Evolutionary conservation across 331 rosid genomes (phyloP).

Genomic region (Malus hybrid): DNA sequence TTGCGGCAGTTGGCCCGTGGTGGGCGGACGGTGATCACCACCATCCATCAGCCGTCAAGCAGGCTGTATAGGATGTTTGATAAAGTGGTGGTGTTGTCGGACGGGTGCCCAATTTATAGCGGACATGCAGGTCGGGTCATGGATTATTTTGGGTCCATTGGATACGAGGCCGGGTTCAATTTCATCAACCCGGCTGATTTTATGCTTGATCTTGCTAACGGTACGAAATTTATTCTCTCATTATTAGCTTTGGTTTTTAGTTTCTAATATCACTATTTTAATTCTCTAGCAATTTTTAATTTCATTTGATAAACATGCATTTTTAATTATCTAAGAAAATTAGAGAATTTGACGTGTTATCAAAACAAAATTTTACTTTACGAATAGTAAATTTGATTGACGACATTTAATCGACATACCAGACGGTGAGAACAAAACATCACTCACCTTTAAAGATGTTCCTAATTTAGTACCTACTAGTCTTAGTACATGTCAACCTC

Average conservation of each 20-base stretch:
- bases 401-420: too few species aligned
- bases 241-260: not conserved
- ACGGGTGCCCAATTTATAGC: slow-evolving; percentile 71
- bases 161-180: slow-evolving; percentile 50
- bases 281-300: not conserved
- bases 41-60: slow-evolving; percentile 91
- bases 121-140: slow-evolving; percentile 57
- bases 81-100: slow-evolving; percentile 65
- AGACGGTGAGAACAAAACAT: not conserved
- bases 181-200: slow-evolving; percentile 88
- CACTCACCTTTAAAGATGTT: not conserved
- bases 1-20: slow-evolving; percentile 45
- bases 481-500: slow-evolving; percentile 2
- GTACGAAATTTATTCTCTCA: slow-evolving; percentile 25
- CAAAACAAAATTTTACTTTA: too few species aligned
- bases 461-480: not conserved
- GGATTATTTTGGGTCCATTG: slow-evolving; percentile 68
- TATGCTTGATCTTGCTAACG: slow-evolving; percentile 89
- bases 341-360: too few species aligned
- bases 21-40: slow-evolving; percentile 71
- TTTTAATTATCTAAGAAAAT: too few species aligned
- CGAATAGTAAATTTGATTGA: too few species aligned
- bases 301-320: not conserved
- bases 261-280: not conserved
- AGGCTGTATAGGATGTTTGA: slow-evolving; percentile 78